A percentile compares a stretch with the other conserved stretches of the same genome.
phyloP scores from a whole-genome alignment of 148 eudicot genomes.

The Heliamphora exappendiculata region DNA sequence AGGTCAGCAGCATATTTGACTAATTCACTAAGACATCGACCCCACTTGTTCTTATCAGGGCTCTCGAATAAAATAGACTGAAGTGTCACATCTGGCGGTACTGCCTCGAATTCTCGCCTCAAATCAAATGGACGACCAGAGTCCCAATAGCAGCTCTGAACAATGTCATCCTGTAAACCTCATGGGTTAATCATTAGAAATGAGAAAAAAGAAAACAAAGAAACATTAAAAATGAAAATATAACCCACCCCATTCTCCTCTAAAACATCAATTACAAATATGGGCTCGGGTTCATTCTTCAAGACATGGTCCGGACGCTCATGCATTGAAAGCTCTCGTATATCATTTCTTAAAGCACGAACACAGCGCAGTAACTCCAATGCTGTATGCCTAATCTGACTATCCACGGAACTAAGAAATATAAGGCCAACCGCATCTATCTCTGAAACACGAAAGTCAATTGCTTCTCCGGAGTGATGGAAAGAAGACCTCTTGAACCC shows the following conservation, averaged over 20 bases:
- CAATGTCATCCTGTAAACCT: conserved; percentile 86
- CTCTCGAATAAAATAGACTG: conserved; percentile 88
- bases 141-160: conserved; percentile 98
- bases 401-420: conserved; percentile 90
- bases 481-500: conserved; percentile 73
- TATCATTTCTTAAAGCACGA: conserved; percentile 89
- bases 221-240: conserved; percentile 5
- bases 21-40: conserved; percentile 92
- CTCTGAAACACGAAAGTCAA: conserved; percentile 91
- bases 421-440: conserved; percentile 98
- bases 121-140: conserved; percentile 87
- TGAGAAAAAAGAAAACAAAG: background rate
- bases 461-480: conserved; percentile 73
- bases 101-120: conserved; percentile 82
- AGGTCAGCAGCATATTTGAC: conserved; percentile 94
- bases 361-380: conserved; percentile 94
- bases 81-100: conserved; percentile 88
- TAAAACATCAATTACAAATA: conserved; percentile 87
- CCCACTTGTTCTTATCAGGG: conserved; percentile 98
- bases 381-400: conserved; percentile 97
- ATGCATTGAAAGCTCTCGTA: conserved; percentile 54
- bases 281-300: conserved; percentile 81
- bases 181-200: background rate
- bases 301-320: conserved; percentile 54
- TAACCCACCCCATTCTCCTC: conserved; percentile 93